These are phyloP conservation scores for Oryza coarctata DNA, from an alignment of 176 grass and related monocot species.

Conservation along the genomic window DNA sequence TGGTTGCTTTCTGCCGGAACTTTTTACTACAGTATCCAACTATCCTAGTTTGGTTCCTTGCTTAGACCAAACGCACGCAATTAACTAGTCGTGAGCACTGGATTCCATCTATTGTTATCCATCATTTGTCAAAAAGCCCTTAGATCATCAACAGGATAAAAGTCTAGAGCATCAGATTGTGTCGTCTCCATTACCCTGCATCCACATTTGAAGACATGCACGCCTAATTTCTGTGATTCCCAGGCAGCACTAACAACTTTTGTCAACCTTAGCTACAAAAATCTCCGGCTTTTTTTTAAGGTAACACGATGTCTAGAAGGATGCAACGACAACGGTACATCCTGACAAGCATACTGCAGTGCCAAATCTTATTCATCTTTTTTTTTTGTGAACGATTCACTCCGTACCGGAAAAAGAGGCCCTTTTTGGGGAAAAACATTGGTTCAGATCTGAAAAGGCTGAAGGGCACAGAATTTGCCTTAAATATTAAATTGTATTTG, in stretches of 20 bases:
- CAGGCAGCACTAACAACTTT: constrained; percentile 19
- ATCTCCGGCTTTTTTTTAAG: constrained; percentile 2
- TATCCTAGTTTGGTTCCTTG: constrained; percentile 3
- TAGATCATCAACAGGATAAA: neutral
- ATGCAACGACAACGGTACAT: constrained; percentile 32
- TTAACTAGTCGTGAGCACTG: constrained; percentile 21
- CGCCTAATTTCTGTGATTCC: constrained; percentile 30
- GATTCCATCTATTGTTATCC: constrained; percentile 36
- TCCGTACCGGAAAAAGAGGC: constrained; percentile 8
- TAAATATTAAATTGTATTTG: neutral
- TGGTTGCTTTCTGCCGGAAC: constrained; percentile 22
- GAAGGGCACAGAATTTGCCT: constrained; percentile 19
- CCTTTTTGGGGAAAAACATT: neutral
- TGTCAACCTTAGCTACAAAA: constrained; percentile 16
- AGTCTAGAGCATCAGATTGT: constrained; percentile 34
- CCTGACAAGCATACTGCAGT: neutral
- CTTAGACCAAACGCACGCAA: constrained; percentile 35
- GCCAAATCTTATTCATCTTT: constrained; percentile 4
- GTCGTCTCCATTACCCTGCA: constrained; percentile 24
- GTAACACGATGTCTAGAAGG: neutral
- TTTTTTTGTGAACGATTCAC: constrained; percentile 14
- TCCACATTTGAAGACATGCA: constrained; percentile 25
- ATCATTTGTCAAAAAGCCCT: constrained; percentile 36
- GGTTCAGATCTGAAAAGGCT: constrained; percentile 38
- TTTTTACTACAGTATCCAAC: neutral